phyloP scores from a whole-genome alignment of 2,329 filamentous ascomycete genomes.

The Colletotrichum gloeosporioides region DNA sequence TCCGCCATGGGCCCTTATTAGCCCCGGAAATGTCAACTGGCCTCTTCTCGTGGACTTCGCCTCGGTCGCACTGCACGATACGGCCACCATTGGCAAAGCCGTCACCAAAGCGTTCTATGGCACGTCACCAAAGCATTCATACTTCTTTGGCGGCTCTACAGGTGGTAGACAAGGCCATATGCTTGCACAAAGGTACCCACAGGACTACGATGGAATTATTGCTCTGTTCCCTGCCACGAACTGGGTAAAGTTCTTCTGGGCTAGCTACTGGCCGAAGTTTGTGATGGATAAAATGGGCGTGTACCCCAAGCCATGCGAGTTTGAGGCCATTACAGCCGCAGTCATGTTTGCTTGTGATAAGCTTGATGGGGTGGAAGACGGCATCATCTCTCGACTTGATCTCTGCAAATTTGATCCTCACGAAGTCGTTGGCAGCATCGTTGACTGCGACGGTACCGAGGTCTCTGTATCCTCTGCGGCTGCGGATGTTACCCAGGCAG shows the following conservation, averaged over 20 bases:
- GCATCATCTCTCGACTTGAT: slow-evolving; percentile 38
- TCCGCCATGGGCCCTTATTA: slow-evolving; percentile 22
- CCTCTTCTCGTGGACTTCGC: neutral
- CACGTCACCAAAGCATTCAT: slow-evolving; percentile 42
- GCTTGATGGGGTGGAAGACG: slow-evolving; percentile 51
- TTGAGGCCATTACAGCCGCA: slow-evolving; percentile 42
- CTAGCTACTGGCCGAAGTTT: neutral
- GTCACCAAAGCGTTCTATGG: slow-evolving; percentile 53
- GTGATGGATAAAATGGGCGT: neutral
- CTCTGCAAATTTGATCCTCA: slow-evolving; percentile 17
- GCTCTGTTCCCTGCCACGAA: slow-evolving; percentile 50
- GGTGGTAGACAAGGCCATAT: slow-evolving; percentile 65
- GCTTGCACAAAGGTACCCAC: slow-evolving; percentile 56
- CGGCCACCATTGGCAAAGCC: slow-evolving; percentile 52
- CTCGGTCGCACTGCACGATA: slow-evolving; percentile 22
- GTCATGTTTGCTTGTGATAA: slow-evolving; percentile 44
- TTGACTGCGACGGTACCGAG: slow-evolving; percentile 29
- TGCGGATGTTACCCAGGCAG: slow-evolving; percentile 2
- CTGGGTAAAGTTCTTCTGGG: slow-evolving; percentile 28
- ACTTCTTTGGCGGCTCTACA: slow-evolving; percentile 64
- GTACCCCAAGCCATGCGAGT: neutral
- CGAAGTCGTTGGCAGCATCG: neutral
- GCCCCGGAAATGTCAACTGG: slow-evolving; percentile 1
- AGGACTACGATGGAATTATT: slow-evolving; percentile 63
- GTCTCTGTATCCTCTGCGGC: neutral